phyloP scores from a whole-genome alignment of 2,329 filamentous ascomycete genomes.

The Conoideocrella luteorostrata region DNA sequence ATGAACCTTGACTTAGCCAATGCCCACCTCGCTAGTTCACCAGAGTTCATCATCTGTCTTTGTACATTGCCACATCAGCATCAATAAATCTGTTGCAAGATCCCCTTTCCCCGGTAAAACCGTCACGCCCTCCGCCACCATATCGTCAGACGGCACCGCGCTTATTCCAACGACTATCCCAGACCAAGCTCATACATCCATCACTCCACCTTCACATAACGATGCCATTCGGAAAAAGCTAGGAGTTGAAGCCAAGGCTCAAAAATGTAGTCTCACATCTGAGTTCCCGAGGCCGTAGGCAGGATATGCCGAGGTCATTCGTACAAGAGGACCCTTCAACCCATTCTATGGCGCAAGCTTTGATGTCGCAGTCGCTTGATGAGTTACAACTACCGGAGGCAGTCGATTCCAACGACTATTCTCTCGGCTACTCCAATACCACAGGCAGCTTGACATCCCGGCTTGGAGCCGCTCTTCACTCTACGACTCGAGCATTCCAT shows the following conservation, averaged over 20 bases:
- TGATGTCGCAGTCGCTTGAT: not conserved
- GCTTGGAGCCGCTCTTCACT: not conserved
- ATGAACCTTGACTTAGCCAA: too few species aligned
- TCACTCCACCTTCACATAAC: not conserved
- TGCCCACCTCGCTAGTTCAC: too few species aligned
- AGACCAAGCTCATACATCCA: not conserved
- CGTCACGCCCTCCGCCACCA: too few species aligned
- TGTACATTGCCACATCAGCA: too few species aligned
- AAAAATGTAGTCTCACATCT: too few species aligned
- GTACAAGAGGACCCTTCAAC: not conserved
- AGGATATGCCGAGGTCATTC: too few species aligned
- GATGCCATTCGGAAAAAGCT: constrained; percentile 4
- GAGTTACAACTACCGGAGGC: not conserved
- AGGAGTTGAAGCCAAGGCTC: constrained; percentile 3
- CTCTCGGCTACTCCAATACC: not conserved
- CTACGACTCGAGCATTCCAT: not conserved
- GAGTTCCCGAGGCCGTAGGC: not conserved
- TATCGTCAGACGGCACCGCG: too few species aligned
- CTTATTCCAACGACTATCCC: not conserved
- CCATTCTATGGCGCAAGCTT: not conserved
- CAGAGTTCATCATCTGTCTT: too few species aligned
- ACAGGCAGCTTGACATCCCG: not conserved
- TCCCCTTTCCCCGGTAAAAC: too few species aligned
- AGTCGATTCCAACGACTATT: not conserved
- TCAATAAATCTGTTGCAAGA: too few species aligned